Evolutionary conservation across 768 basidiomycete genomes (phyloP).

Genomic region (Crassisporium funariophilum): DNA sequence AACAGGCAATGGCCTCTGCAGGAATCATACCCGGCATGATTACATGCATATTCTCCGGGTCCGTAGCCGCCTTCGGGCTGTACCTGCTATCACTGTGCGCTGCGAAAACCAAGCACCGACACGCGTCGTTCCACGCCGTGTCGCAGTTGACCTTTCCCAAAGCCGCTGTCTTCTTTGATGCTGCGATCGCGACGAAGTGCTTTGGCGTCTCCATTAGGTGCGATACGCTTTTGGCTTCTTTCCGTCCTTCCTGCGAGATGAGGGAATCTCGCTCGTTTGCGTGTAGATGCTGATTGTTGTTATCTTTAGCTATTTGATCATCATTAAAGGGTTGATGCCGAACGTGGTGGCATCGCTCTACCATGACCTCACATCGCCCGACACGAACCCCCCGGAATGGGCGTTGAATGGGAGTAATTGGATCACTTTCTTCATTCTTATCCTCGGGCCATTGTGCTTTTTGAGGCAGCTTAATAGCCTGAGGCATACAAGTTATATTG

Average conservation of each 20-base stretch:
- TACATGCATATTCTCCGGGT: constrained; percentile 82
- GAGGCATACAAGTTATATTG: constrained; percentile 89
- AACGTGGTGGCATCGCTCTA: constrained; percentile 84
- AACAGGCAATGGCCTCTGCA: constrained; percentile 84
- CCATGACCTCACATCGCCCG: constrained; percentile 69
- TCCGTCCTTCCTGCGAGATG: constrained; percentile 6
- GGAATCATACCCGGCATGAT: constrained; percentile 90
- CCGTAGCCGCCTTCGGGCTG: constrained; percentile 79
- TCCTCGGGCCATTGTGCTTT: constrained; percentile 82
- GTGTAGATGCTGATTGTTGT: constrained; percentile 7
- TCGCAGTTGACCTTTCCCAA: constrained; percentile 87
- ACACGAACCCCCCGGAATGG: constrained; percentile 73
- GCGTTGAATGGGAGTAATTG: constrained; percentile 77
- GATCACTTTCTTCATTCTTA: constrained; percentile 75
- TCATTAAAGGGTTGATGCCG: constrained; percentile 92
- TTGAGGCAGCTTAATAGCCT: constrained; percentile 83
- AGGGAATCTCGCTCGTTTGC: not conserved
- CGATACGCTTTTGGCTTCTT: constrained; percentile 17
- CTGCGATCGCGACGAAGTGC: constrained; percentile 94
- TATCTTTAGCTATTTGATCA: constrained; percentile 74
- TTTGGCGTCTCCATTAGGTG: constrained; percentile 95
- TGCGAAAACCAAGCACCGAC: constrained; percentile 68
- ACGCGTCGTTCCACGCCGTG: constrained; percentile 81
- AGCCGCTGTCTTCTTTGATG: constrained; percentile 88
- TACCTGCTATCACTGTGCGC: constrained; percentile 89